A percentile compares a stretch with the other conserved stretches of the same genome.
These are phyloP conservation scores for Cercospora beticola DNA, from an alignment of 2,329 filamentous ascomycete genomes.

Conservation along the genomic window DNA sequence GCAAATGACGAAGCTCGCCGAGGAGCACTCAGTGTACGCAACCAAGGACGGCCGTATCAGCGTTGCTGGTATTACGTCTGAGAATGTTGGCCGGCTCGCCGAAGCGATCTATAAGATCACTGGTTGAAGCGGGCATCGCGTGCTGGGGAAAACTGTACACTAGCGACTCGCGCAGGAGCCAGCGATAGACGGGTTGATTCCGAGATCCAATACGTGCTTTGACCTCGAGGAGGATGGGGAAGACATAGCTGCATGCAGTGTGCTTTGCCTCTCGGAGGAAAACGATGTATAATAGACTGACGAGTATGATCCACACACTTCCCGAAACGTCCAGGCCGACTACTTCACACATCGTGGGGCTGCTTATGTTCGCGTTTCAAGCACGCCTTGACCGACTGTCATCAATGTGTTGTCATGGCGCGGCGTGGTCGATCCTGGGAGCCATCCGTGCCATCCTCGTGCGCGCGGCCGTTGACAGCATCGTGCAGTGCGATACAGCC, in stretches of 20 bases:
- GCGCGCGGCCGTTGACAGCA: background rate
- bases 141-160: background rate
- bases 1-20: constrained; percentile 87
- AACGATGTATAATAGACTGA: constrained; percentile 7
- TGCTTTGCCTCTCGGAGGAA: background rate
- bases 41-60: constrained; percentile 90
- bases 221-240: background rate
- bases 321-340: background rate
- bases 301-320: constrained; percentile 2
- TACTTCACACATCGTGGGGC: background rate
- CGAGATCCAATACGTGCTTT: background rate
- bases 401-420: constrained; percentile 5
- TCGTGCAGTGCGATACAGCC: background rate
- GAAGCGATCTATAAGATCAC: constrained; percentile 84
- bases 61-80: constrained; percentile 77
- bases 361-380: background rate
- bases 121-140: background rate
- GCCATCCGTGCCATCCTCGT: background rate
- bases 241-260: background rate
- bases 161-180: background rate
- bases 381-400: background rate
- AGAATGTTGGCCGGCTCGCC: constrained; percentile 76
- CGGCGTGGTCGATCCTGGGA: background rate
- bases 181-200: background rate
- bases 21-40: constrained; percentile 96